These are phyloP conservation scores for Populus simonii DNA, from an alignment of 345 rosid species.

Conservation along the genomic window DNA sequence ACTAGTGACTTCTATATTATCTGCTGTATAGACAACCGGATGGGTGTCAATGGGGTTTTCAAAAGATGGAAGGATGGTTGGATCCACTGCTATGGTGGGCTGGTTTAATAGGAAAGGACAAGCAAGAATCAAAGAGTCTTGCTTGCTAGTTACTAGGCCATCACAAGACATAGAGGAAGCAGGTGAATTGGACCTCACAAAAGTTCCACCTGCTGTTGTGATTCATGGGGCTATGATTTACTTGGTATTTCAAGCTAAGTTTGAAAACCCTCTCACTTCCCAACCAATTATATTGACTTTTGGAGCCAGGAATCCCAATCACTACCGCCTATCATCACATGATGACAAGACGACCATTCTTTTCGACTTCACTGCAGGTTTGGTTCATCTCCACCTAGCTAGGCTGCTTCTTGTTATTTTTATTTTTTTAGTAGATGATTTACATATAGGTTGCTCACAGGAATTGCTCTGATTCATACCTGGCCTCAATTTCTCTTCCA, in stretches of 20 bases:
- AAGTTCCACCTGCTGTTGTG: constrained; percentile 66
- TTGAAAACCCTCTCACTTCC: constrained; percentile 40
- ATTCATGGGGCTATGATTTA: constrained; percentile 73
- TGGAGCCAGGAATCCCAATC: constrained; percentile 50
- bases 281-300: constrained; percentile 75
- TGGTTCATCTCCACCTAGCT: not conserved
- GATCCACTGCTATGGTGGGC: constrained; percentile 88
- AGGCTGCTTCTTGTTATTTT: not conserved
- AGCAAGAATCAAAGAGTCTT: constrained; percentile 69
- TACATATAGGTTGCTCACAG: not conserved
- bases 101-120: constrained; percentile 78
- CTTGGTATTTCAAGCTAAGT: constrained; percentile 74
- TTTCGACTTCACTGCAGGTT: constrained; percentile 73
- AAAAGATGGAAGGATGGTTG: constrained; percentile 80
- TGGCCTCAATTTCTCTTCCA: constrained; percentile 1
- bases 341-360: constrained; percentile 63
- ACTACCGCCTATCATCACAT: constrained; percentile 50
- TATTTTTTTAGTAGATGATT: not conserved
- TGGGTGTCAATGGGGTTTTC: constrained; percentile 96
- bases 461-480: too few species aligned
- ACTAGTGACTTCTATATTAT: constrained; percentile 60
- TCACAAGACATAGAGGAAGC: constrained; percentile 64
- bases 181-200: constrained; percentile 69
- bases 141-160: constrained; percentile 55
- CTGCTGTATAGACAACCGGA: constrained; percentile 80